Evolutionary conservation across 177 flowering plant genomes (phyloP), one percentile per base, ranked within the genome.

Genomic region (Vitis hybrid): DNA sequence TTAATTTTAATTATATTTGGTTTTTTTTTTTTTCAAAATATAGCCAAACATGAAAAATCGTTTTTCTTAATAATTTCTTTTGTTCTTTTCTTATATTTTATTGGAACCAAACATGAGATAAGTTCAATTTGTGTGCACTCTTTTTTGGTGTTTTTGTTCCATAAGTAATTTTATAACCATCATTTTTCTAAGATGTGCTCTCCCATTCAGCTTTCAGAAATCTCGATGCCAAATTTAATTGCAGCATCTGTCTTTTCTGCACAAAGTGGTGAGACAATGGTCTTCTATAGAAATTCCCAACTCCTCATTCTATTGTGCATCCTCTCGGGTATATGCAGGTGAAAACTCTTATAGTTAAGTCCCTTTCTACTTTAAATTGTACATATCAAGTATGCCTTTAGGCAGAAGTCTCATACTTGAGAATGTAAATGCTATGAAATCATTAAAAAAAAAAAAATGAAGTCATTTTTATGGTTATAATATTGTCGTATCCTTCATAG

Each of bases 251-350:
- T 79, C 7, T 79, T 79, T 73, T 62, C 76, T 44, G 82, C 82
- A 50, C 69, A 73, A 65, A 66, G 77, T 13, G 62, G 77, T 7
- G 51, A 70, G 55, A 44, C 54, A 2, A 31, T 24, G 38, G 66
- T 19, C 14, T 76, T 79, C 63, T 62, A 24, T 59, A 60, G 74
- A 65, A 69, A 64, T 50, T 57, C 59, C 15, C 61, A 60, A 22
- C 14, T 76, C 10, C 67, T 79, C 57, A 59, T 66, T 66, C 4
- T 76, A 4, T 28, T 79, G 60, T 76, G 71, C 67, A 15, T 76
- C 67, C 70, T 61, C 15, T 79, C 79, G 2, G 82, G 82, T 28
- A 76, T 79, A 47, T 79, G 77, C 79, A 79, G 79, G 82, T 79
- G 13, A 33, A 31, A 51, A 20, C 22, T 59, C 11, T 62, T 18